Percentiles rank a stretch among this genome's conserved stretches.
Evolutionary conservation across 768 basidiomycete species (phyloP).

Genomic region (Serendipita sp.): DNA sequence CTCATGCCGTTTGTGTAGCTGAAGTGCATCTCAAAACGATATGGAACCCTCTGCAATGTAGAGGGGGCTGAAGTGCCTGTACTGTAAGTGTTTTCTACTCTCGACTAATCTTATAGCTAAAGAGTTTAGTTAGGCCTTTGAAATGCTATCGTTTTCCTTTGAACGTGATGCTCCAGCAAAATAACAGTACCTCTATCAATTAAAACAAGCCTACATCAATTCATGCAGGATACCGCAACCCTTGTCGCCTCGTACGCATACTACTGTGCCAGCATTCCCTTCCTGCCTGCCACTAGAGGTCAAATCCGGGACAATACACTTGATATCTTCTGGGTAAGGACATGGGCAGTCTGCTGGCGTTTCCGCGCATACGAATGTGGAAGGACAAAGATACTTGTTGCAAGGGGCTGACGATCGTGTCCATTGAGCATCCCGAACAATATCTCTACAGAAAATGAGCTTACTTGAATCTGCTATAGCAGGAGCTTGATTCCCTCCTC

Average conservation of each 20-base stretch:
- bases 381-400: constrained; percentile 58
- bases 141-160: neutral
- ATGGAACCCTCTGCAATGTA: constrained; percentile 2
- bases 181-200: neutral
- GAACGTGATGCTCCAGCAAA: neutral
- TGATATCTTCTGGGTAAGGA: constrained; percentile 58
- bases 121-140: constrained; percentile 22
- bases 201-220: constrained; percentile 17
- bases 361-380: constrained; percentile 52
- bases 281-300: constrained; percentile 19
- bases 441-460: constrained; percentile 13
- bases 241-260: constrained; percentile 51
- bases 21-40: neutral
- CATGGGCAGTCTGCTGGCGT: constrained; percentile 59
- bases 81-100: neutral
- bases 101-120: neutral
- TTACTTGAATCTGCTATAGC: constrained; percentile 49
- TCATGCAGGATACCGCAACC: constrained; percentile 50
- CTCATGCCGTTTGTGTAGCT: neutral
- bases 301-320: constrained; percentile 54
- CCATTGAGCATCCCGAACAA: neutral
- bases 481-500: constrained; percentile 46
- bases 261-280: constrained; percentile 38
- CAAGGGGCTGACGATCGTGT: constrained; percentile 38
- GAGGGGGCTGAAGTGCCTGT: neutral